These are phyloP conservation scores for Nakazawaea holstii DNA, from an alignment of 805 yeast species.

Conservation along the genomic window DNA sequence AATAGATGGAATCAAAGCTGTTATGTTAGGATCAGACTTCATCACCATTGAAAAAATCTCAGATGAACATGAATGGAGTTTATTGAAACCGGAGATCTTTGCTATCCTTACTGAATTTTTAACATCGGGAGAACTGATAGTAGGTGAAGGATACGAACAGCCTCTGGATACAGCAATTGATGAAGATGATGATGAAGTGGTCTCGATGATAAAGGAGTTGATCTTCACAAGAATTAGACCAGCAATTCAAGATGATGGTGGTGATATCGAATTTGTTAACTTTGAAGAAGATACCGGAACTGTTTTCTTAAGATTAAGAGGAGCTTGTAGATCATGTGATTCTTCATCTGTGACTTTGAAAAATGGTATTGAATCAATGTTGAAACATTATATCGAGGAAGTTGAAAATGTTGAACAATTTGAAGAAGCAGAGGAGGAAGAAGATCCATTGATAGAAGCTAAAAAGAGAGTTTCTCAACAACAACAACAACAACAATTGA, in stretches of 20 bases:
- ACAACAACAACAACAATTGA: conserved; percentile 18
- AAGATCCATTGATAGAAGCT: conserved; percentile 20
- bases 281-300: conserved; percentile 83
- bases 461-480: conserved; percentile 13
- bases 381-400: conserved; percentile 94
- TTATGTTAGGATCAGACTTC: conserved; percentile 80
- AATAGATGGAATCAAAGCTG: conserved; percentile 69
- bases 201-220: conserved; percentile 85
- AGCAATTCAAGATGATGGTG: conserved; percentile 98
- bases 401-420: conserved; percentile 85
- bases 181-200: conserved; percentile 75
- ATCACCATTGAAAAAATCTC: conserved; percentile 67
- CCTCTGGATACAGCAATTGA: conserved; percentile 24
- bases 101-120: conserved; percentile 50
- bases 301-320: conserved; percentile 83
- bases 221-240: conserved; percentile 95
- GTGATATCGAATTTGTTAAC: conserved; percentile 86
- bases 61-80: conserved; percentile 48
- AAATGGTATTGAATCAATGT: conserved; percentile 96
- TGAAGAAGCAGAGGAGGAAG: conserved; percentile 79
- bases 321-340: conserved; percentile 95
- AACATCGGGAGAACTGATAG: conserved; percentile 51
- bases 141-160: conserved; percentile 33
- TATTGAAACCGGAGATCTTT: conserved; percentile 64
- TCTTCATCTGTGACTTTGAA: conserved; percentile 87